Evolutionary conservation across 1,284 basidiomycete genomes (phyloP).

Genomic region (Phylloboletellus chloephorus): DNA sequence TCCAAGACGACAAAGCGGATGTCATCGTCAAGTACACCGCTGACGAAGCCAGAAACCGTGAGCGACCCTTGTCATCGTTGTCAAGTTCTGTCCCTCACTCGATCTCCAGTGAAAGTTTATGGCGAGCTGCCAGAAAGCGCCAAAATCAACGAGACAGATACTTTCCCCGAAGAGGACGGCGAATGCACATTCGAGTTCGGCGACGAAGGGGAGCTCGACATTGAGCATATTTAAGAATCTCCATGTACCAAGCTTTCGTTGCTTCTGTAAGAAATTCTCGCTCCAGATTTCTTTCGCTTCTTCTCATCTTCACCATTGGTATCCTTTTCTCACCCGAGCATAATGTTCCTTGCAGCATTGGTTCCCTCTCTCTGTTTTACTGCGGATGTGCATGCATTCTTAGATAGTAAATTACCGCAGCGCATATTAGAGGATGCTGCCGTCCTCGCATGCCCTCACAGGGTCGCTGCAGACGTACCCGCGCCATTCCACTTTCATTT

Average conservation of each 20-base stretch:
- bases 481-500: slow-evolving; percentile 14
- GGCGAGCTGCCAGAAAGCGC: slow-evolving; percentile 97
- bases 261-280: slow-evolving; percentile 12
- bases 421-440: slow-evolving; percentile 16
- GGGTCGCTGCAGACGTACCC: slow-evolving; percentile 1
- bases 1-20: slow-evolving; percentile 99
- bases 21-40: slow-evolving; percentile 99
- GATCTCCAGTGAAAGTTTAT: slow-evolving; percentile 79
- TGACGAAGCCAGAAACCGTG: slow-evolving; percentile 84
- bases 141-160: slow-evolving; percentile 98
- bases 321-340: slow-evolving; percentile 7
- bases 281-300: not conserved
- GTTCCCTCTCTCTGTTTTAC: slow-evolving; percentile 11
- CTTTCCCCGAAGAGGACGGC: slow-evolving; percentile 86
- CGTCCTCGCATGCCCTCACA: not conserved
- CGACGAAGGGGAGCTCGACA: slow-evolving; percentile 79
- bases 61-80: slow-evolving; percentile 13
- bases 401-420: slow-evolving; percentile 25
- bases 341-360: slow-evolving; percentile 11
- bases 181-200: slow-evolving; percentile 88
- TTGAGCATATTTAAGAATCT: slow-evolving; percentile 63
- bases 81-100: slow-evolving; percentile 2
- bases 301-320: slow-evolving; percentile 11
- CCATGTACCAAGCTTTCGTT: slow-evolving; percentile 9
- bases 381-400: slow-evolving; percentile 15